Percentiles rank a stretch among this genome's conserved stretches.
phyloP scores from a whole-genome alignment of 306 rosid species.

The Calophaca sinica region DNA sequence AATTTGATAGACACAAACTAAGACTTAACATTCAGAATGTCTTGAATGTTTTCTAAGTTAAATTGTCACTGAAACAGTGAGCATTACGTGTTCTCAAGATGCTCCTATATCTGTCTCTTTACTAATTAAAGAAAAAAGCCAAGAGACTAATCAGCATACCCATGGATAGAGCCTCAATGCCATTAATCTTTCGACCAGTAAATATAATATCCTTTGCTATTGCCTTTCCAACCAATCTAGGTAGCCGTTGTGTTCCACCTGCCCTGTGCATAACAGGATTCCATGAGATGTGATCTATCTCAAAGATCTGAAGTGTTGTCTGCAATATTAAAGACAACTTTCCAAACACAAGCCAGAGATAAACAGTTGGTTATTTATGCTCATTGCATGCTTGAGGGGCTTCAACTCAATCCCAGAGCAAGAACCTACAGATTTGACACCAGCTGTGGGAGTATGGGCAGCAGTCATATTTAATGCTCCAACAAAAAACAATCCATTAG shows the following conservation, averaged over 20 bases:
- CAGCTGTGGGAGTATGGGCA: background rate
- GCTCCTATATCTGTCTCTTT: slow-evolving; percentile 17
- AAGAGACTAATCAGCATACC: slow-evolving; percentile 56
- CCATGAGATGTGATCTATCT: slow-evolving; percentile 38
- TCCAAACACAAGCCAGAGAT: background rate
- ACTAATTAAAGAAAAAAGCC: slow-evolving; percentile 13
- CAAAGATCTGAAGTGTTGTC: background rate
- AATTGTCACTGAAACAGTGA: background rate
- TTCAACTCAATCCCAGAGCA: slow-evolving; percentile 4
- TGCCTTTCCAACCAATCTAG: slow-evolving; percentile 87
- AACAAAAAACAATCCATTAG: background rate
- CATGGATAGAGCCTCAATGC: slow-evolving; percentile 76
- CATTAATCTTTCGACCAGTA: slow-evolving; percentile 78
- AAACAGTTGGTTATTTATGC: background rate
- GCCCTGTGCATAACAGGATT: slow-evolving; percentile 69
- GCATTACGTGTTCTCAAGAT: background rate
- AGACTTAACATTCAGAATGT: slow-evolving; percentile 5
- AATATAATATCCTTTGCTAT: slow-evolving; percentile 84
- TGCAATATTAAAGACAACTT: slow-evolving; percentile 1
- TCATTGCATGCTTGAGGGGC: slow-evolving; percentile 19
- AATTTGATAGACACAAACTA: slow-evolving; percentile 19
- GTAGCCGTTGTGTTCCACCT: slow-evolving; percentile 91
- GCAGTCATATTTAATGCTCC: slow-evolving; percentile 7
- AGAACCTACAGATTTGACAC: background rate
- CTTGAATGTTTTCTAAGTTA: slow-evolving; percentile 26